These are phyloP conservation scores for Inga oerstediana DNA, from an alignment of 306 rosid species.

Conservation along the genomic window DNA sequence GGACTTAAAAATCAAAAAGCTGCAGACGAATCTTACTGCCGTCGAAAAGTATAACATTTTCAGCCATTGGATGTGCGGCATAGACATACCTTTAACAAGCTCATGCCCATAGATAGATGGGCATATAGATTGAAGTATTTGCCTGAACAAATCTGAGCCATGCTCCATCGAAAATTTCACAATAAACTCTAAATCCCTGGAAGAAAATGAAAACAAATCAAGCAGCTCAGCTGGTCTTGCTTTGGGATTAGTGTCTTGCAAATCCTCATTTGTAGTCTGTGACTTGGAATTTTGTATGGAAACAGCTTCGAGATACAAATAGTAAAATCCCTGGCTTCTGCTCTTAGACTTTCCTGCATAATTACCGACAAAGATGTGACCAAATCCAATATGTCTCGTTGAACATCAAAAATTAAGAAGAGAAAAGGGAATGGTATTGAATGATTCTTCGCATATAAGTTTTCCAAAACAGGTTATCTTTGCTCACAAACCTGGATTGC, in stretches of 20 bases:
- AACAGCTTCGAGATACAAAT: constrained; percentile 86
- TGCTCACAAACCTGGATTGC: constrained; percentile 9
- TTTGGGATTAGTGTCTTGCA: constrained; percentile 60
- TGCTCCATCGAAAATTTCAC: constrained; percentile 73
- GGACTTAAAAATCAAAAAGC: neutral
- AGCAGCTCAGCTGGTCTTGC: constrained; percentile 67
- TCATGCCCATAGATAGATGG: constrained; percentile 99
- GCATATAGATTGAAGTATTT: constrained; percentile 89
- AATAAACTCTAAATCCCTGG: constrained; percentile 87
- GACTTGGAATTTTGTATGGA: constrained; percentile 85
- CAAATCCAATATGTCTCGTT: constrained; percentile 6
- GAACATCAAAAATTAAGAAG: constrained; percentile 8
- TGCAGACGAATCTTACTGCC: neutral
- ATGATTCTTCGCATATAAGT: constrained; percentile 5
- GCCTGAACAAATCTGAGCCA: constrained; percentile 82
- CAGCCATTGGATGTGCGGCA: constrained; percentile 1
- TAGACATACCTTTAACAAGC: constrained; percentile 82
- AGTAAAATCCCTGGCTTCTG: constrained; percentile 90
- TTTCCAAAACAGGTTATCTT: constrained; percentile 7
- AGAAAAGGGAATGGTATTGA: constrained; percentile 10
- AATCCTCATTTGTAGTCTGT: constrained; percentile 60
- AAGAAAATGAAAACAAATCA: constrained; percentile 79
- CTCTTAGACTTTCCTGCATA: constrained; percentile 81
- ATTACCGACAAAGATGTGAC: constrained; percentile 30
- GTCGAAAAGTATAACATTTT: neutral